phyloP scores from a whole-genome alignment of 2,329 filamentous ascomycete species.

The Aspergillus sp. region DNA sequence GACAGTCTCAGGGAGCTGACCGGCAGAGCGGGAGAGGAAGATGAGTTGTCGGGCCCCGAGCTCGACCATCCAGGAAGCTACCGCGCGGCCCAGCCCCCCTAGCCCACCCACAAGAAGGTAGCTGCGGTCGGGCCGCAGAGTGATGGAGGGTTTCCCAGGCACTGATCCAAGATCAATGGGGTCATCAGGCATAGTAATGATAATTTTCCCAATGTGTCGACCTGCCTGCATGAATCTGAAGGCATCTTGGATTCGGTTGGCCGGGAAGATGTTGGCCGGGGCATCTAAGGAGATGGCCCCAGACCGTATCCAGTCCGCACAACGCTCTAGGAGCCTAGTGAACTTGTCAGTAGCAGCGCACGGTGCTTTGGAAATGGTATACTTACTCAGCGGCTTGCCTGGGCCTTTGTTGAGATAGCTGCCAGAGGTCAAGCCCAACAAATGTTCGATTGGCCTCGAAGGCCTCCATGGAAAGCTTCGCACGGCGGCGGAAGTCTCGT shows the following conservation, averaged over 20 bases:
- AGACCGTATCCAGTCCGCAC: background rate
- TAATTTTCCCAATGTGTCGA: constrained; percentile 43
- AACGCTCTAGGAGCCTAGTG: background rate
- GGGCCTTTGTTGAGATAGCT: background rate
- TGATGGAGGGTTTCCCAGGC: background rate
- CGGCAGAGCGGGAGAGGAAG: background rate
- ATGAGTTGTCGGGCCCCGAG: background rate
- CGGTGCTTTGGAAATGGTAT: background rate
- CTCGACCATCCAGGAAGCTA: background rate
- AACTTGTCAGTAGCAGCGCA: background rate
- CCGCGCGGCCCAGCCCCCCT: background rate
- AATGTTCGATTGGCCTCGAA: constrained; percentile 21
- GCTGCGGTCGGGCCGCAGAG: background rate
- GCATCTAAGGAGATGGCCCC: background rate
- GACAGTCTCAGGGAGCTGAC: background rate
- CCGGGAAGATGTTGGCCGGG: background rate
- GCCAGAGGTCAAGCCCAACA: constrained; percentile 7
- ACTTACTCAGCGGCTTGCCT: background rate
- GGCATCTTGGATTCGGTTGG: constrained; percentile 17
- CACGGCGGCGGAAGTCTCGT: background rate
- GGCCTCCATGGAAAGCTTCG: constrained; percentile 17
- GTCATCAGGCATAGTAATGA: constrained; percentile 29
- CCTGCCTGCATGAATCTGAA: constrained; percentile 36
- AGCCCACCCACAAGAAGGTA: background rate
- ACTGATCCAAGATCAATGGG: background rate